phyloP scores from a whole-genome alignment of 208 protist species.

The Acanthamoeba royreba region DNA sequence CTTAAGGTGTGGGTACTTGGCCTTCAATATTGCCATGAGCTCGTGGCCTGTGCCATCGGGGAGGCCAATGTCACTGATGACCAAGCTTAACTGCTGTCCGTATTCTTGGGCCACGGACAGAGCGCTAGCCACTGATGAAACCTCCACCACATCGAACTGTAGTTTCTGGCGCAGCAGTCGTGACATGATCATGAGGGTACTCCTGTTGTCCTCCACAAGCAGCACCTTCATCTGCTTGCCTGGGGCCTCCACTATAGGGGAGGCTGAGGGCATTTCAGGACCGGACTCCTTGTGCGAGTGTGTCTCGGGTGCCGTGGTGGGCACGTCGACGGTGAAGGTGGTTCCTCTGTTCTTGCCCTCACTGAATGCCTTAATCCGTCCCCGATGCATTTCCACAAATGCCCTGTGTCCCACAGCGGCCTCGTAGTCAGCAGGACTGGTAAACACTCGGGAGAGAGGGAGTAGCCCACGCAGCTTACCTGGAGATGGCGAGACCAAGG shows the following conservation, averaged over 20 bases:
- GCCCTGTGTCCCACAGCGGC: too few species aligned
- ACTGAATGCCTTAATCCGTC: background rate
- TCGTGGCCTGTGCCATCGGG: constrained; percentile 24
- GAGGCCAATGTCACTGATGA: constrained; percentile 42
- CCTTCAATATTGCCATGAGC: background rate
- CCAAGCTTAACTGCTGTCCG: background rate
- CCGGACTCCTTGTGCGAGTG: too few species aligned
- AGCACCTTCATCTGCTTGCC: background rate
- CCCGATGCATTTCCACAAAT: background rate
- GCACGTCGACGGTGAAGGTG: background rate
- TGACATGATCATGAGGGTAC: background rate
- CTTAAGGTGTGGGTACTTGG: background rate
- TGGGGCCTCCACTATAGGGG: too few species aligned
- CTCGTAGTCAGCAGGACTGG: too few species aligned
- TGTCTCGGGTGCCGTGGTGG: too few species aligned
- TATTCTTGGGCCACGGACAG: background rate
- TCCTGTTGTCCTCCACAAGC: background rate
- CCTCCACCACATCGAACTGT: background rate
- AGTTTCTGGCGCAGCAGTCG: background rate
- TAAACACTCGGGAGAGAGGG: too few species aligned
- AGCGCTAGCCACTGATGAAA: background rate
- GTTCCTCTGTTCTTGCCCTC: background rate
- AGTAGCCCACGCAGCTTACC: too few species aligned
- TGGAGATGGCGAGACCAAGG: background rate
- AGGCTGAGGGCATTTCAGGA: too few species aligned